Base-by-base conservation (phyloP, 129 eudicot genomes). In the Saussurea involucrata region DNA sequence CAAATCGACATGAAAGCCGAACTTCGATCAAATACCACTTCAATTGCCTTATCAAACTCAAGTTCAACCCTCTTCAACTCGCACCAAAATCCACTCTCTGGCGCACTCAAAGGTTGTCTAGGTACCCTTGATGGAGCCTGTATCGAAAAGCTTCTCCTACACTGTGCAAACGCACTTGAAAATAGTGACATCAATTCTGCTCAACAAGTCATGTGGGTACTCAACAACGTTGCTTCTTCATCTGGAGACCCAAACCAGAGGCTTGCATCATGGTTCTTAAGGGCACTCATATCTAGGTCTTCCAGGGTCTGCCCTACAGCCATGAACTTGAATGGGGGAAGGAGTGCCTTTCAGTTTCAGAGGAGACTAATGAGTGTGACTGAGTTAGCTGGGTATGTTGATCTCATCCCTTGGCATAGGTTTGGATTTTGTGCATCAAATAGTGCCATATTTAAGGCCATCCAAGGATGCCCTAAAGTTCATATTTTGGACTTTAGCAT, bases 201-300 rank as follows among this genome's bases (percentile, higher is more conserved):
- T 55, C 97, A 91, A 85, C 97, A 91, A 86, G 97, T 91, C 64
- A 91, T 88, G 97, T 91, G 97, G 97, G 97, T 91, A 4, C 97
- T 91, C 70, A 91, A 91, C 86, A 91, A 91, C 83, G 93, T 91
- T 10, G 93, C 93, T 66, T 88, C 93, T 0, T 71, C 91, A 4
- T 78, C 81, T 2, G 97, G 97, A 11, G 97, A 91, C 74, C 97
- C 97, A 5, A 91, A 91, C 79, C 97, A 91, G 71, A 78, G 97
- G 82, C 91, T 91, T 9, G 89, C 97, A 17, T 91, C 97, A 27
- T 91, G 92, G 88, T 88, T 88, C 73, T 74, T 91, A 64, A 82
- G 87, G 71, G 97, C 93, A 27, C 88, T 91, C 8, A 78, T 91
- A 34, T 84, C 97, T 7, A 85, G 89, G 76, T 89, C 91, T 24